Evolutionary conservation across 75 land plant species (phyloP).

Genomic region (Cryptomeria japonica): DNA sequence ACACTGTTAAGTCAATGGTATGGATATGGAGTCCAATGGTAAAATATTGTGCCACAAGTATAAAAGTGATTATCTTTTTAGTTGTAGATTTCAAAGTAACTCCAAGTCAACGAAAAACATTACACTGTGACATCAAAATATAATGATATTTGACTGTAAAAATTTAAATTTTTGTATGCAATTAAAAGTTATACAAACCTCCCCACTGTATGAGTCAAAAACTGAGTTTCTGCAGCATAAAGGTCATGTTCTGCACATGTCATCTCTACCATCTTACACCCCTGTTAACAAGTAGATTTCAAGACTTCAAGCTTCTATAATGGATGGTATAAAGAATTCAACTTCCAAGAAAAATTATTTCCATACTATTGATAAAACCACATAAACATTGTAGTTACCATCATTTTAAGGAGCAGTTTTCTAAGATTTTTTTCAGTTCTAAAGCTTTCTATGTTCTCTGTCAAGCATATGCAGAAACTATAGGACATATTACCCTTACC

Average conservation of each 20-base stretch:
- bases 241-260: conserved; percentile 71
- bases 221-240: conserved; percentile 63
- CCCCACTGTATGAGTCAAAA: conserved; percentile 69
- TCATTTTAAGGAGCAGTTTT: too few relatives aligned
- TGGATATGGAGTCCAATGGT: neutral
- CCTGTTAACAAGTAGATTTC: conserved; percentile 27
- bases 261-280: conserved; percentile 84
- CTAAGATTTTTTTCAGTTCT: too few relatives aligned
- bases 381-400: neutral
- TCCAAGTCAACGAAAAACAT: too few relatives aligned
- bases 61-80: too few relatives aligned
- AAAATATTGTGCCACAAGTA: too few relatives aligned
- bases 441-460: neutral
- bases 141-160: neutral
- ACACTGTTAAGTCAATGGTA: neutral
- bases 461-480: neutral
- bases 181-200: conserved; percentile 26
- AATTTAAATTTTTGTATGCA: neutral
- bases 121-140: neutral
- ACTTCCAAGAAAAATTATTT: neutral
- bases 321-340: neutral
- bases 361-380: neutral
- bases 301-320: neutral
- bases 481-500: conserved; percentile 18
- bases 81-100: too few relatives aligned